Conservation (phyloP, 805 yeast genomes). For the Yarrowia sp. region DNA sequence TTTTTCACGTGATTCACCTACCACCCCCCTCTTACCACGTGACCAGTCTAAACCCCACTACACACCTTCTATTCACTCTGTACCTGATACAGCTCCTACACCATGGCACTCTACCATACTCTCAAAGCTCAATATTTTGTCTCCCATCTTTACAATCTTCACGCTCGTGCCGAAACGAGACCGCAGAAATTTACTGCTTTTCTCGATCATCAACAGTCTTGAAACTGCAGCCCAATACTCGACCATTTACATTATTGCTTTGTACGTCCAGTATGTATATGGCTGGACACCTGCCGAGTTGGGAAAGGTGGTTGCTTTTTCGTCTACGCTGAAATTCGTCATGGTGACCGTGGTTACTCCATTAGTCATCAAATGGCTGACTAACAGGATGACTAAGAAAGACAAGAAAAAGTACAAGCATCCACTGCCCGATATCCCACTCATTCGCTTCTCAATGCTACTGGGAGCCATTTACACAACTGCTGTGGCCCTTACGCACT, state of each 20-base stretch:
- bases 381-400: not conserved
- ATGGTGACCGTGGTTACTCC: not conserved
- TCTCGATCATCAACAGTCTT: constrained; percentile 17
- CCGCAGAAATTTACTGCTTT: not conserved
- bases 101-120: not conserved
- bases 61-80: not conserved
- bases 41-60: not conserved
- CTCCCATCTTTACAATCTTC: not conserved
- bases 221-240: constrained; percentile 10
- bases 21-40: not conserved
- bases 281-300: constrained; percentile 22
- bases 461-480: constrained; percentile 8
- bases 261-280: constrained; percentile 17
- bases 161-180: not conserved
- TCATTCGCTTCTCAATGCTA: constrained; percentile 17
- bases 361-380: not conserved
- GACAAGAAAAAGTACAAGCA: not conserved
- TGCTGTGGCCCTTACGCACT: not conserved
- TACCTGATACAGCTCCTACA: not conserved
- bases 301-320: constrained; percentile 7
- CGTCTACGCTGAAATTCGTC: constrained; percentile 3
- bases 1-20: not conserved
- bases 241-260: constrained; percentile 21
- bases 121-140: constrained; percentile 2
- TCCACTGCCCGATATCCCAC: not conserved